Conservation (phyloP, 2,329 filamentous ascomycete genomes). For the Aspergillus ruber region DNA sequence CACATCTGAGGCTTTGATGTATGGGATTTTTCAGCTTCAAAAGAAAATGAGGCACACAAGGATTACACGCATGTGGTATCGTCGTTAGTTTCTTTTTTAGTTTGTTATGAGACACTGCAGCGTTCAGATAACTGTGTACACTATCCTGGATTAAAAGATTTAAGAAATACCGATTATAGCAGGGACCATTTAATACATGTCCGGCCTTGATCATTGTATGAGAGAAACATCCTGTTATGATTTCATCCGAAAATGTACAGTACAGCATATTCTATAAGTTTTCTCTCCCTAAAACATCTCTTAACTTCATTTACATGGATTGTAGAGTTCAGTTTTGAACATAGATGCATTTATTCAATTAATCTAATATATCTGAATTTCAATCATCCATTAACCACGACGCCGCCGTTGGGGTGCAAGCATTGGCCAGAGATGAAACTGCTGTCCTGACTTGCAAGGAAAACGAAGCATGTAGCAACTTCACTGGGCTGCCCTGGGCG, state of each 20-base stretch:
- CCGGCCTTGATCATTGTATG: too few relatives aligned
- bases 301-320: neutral
- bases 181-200: too few relatives aligned
- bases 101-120: neutral
- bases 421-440: slow-evolving; percentile 67
- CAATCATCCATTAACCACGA: slow-evolving; percentile 45
- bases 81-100: slow-evolving; percentile 36
- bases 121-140: too few relatives aligned
- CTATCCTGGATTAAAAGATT: too few relatives aligned
- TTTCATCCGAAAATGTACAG: too few relatives aligned
- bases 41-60: slow-evolving; percentile 64
- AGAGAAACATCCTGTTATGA: too few relatives aligned
- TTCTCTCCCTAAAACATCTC: neutral
- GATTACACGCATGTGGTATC: slow-evolving; percentile 54
- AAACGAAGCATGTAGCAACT: slow-evolving; percentile 75
- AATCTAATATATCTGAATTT: neutral
- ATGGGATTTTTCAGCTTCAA: slow-evolving; percentile 70
- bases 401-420: slow-evolving; percentile 59
- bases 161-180: too few relatives aligned
- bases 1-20: slow-evolving; percentile 52
- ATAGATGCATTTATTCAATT: neutral
- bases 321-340: neutral
- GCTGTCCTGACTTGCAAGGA: slow-evolving; percentile 69
- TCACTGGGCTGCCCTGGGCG: slow-evolving; percentile 73
- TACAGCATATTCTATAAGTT: too few relatives aligned